phyloP scores from a whole-genome alignment of 805 yeast species.

The Candida insectorum region DNA sequence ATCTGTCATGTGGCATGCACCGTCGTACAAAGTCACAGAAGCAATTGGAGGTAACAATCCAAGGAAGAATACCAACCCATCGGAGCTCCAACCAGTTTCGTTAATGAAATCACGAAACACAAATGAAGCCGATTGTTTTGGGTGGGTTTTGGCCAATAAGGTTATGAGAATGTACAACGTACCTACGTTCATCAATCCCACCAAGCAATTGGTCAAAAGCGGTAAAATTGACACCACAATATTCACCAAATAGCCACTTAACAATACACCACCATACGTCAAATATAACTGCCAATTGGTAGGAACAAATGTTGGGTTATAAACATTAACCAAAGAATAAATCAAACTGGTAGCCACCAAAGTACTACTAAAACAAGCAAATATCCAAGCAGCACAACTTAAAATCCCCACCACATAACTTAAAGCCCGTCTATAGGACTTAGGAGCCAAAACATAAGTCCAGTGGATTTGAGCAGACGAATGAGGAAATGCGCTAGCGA shows the following conservation, averaged over 20 bases:
- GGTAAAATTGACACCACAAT: constrained; percentile 15
- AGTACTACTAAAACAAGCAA: constrained; percentile 18
- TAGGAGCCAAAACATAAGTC: constrained; percentile 27
- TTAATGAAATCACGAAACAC: constrained; percentile 21
- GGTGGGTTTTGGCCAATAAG: constrained; percentile 16
- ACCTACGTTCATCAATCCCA: constrained; percentile 18
- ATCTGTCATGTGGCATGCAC: constrained; percentile 32
- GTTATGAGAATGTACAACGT: constrained; percentile 20
- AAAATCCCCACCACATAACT: constrained; percentile 27
- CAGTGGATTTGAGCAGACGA: constrained; percentile 33
- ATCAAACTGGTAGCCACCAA: constrained; percentile 15
- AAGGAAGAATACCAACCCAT: constrained; percentile 22
- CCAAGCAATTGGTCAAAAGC: constrained; percentile 14
- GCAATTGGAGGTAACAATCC: constrained; percentile 25
- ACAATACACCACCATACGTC: constrained; percentile 11
- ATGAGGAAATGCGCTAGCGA: constrained; percentile 31
- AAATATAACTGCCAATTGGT: constrained; percentile 17
- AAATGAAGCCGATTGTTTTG: constrained; percentile 14
- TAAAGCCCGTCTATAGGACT: constrained; percentile 16
- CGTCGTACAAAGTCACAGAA: constrained; percentile 29
- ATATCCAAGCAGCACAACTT: constrained; percentile 24
- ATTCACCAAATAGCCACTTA: constrained; percentile 12
- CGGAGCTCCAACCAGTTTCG: constrained; percentile 24
- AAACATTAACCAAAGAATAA: constrained; percentile 14
- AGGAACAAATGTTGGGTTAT: constrained; percentile 16